Evolutionary conservation across 371 early-diverging fungal genomes (phyloP).

Genomic region (Lichtheimia ornata): DNA sequence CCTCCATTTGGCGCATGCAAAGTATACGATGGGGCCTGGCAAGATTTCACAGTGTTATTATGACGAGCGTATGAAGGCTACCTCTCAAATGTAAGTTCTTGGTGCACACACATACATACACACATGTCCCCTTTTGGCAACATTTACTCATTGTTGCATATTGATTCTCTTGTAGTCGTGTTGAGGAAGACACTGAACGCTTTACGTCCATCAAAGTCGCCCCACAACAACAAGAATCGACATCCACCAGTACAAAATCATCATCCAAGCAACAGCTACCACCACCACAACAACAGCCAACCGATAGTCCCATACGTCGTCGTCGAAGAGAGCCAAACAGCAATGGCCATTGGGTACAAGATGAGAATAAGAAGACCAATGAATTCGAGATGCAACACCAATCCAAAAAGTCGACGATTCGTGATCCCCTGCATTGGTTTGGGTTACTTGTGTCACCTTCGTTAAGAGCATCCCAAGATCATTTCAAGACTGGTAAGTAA

Average conservation of each 20-base stretch:
- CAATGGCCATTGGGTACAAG: slow-evolving; percentile 20
- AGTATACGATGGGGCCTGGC: slow-evolving; percentile 57
- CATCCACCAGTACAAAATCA: no score
- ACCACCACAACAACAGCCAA: slow-evolving; percentile 13
- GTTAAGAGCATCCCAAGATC: slow-evolving; percentile 52
- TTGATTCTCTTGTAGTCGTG: no score
- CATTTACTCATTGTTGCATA: no score
- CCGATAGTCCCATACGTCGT: slow-evolving; percentile 15
- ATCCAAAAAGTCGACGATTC: slow-evolving; percentile 21
- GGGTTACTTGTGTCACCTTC: slow-evolving; percentile 64
- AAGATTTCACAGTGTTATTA: slow-evolving; percentile 47
- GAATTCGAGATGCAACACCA: neutral
- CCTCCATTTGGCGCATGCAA: slow-evolving; percentile 53
- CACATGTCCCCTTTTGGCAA: no score
- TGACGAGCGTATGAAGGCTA: slow-evolving; percentile 58
- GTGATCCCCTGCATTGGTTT: slow-evolving; percentile 68
- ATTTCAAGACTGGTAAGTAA: slow-evolving; percentile 44
- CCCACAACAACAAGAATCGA: no score
- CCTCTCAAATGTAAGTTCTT: slow-evolving; percentile 34
- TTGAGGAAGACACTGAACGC: no score
- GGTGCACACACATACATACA: no score
- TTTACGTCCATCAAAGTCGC: no score
- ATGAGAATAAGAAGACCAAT: slow-evolving; percentile 12
- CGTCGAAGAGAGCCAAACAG: slow-evolving; percentile 9
- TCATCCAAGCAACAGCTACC: slow-evolving; percentile 1